phyloP scores from a whole-genome alignment of 2,329 filamentous ascomycete genomes.

The Aspergillus udagawae region DNA sequence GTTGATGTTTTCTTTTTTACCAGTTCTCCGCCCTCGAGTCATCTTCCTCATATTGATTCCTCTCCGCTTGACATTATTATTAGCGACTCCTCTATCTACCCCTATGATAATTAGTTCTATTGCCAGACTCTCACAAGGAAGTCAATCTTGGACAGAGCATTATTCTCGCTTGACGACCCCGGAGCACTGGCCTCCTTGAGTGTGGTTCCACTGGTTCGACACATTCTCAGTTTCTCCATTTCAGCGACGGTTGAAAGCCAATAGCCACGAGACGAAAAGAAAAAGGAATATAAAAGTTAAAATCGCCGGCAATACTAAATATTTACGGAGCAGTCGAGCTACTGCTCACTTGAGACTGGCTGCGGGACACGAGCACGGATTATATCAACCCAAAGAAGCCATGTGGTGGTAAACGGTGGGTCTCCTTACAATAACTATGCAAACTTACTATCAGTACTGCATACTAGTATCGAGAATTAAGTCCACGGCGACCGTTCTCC shows the following conservation, averaged over 20 bases:
- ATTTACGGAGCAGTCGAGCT: not conserved
- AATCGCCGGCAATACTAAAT: not conserved
- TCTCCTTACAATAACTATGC: slow-evolving; percentile 4
- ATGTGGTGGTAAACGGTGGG: slow-evolving; percentile 21
- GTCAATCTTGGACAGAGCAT: not conserved
- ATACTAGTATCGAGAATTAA: no score
- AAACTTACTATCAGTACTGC: not conserved
- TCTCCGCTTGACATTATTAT: not conserved
- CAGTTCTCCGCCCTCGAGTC: not conserved
- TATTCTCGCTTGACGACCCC: not conserved
- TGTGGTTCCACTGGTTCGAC: not conserved
- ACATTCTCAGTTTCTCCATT: not conserved
- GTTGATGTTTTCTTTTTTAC: not conserved
- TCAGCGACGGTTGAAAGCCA: not conserved
- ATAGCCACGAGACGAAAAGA: not conserved
- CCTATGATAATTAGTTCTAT: not conserved
- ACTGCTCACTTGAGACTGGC: not conserved
- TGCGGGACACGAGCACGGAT: not conserved
- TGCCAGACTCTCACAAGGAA: not conserved
- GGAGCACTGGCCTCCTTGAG: not conserved
- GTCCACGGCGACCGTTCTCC: not conserved
- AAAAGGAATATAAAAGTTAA: not conserved
- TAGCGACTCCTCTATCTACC: not conserved
- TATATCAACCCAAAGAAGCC: slow-evolving; percentile 7
- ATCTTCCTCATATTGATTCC: not conserved